These are phyloP conservation scores for Teunomyces barrocoloradensis DNA, from an alignment of 805 yeast genomes.

Conservation along the genomic window DNA sequence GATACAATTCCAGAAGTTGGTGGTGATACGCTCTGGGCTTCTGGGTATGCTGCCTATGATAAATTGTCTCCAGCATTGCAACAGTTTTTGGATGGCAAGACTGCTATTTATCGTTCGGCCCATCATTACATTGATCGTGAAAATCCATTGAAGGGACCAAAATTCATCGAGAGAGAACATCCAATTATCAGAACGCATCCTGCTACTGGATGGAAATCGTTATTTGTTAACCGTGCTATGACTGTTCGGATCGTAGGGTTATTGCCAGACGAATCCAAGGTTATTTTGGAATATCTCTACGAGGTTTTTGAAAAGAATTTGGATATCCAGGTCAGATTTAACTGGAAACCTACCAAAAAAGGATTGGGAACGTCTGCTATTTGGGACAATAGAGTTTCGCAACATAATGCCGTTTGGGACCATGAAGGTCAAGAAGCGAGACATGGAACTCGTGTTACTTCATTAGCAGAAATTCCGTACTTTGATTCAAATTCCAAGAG, in stretches of 20 bases:
- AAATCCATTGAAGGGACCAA: conserved; percentile 31
- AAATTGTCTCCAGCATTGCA: conserved; percentile 51
- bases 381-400: conserved; percentile 60
- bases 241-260: conserved; percentile 30
- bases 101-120: conserved; percentile 43
- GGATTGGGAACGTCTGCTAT: conserved; percentile 38
- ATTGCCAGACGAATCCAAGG: conserved; percentile 23
- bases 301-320: conserved; percentile 15
- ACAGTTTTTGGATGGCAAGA: conserved; percentile 51
- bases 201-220: conserved; percentile 33
- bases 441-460: conserved; percentile 50
- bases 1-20: conserved; percentile 41
- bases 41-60: conserved; percentile 60
- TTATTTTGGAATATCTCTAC: conserved; percentile 13
- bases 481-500: conserved; percentile 50
- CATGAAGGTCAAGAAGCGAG: conserved; percentile 44
- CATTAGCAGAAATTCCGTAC: conserved; percentile 53
- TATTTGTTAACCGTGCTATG: conserved; percentile 29
- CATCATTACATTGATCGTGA: conserved; percentile 37
- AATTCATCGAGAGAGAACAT: conserved; percentile 27
- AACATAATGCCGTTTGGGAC: conserved; percentile 55
- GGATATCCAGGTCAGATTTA: conserved; percentile 18
- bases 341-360: conserved; percentile 15
- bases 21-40: conserved; percentile 57
- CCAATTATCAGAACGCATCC: conserved; percentile 33